Percentiles rank a stretch among this genome's conserved stretches.
These are phyloP conservation scores for Paraphoma chrysanthemicola DNA, from an alignment of 2,329 filamentous ascomycete genomes.

Conservation along the genomic window DNA sequence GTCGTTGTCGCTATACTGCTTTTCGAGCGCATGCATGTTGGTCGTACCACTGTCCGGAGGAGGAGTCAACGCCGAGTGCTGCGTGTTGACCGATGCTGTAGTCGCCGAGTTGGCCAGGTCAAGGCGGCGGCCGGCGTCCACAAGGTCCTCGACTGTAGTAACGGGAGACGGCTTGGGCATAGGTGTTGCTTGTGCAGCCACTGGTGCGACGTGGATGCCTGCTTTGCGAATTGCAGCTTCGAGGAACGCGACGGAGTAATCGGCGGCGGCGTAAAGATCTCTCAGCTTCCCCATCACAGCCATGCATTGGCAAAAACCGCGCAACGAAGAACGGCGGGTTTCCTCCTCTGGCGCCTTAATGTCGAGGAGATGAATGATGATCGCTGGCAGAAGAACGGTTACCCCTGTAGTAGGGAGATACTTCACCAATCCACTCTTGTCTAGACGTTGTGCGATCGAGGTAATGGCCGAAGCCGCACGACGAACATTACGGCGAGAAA, in stretches of 20 bases:
- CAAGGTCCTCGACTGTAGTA: conserved; percentile 54
- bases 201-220: conserved; percentile 71
- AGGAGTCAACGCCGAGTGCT: conserved; percentile 47
- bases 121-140: conserved; percentile 53
- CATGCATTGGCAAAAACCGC: conserved; percentile 92
- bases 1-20: conserved; percentile 30
- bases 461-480: conserved; percentile 87
- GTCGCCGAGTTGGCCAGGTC: conserved; percentile 32
- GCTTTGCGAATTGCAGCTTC: conserved; percentile 90
- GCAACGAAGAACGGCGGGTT: conserved; percentile 74
- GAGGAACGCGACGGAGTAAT: conserved; percentile 94
- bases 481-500: conserved; percentile 82
- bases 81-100: conserved; percentile 19
- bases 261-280: conserved; percentile 91
- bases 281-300: conserved; percentile 84
- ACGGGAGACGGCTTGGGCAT: conserved; percentile 39
- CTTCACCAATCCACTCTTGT: conserved; percentile 73
- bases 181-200: conserved; percentile 27
- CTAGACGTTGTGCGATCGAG: conserved; percentile 78
- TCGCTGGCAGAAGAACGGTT: conserved; percentile 87
- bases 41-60: conserved; percentile 49
- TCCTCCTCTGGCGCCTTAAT: conserved; percentile 82
- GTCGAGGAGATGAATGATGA: conserved; percentile 91
- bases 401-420: conserved; percentile 90
- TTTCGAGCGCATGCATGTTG: conserved; percentile 42